A percentile compares a stretch with the other conserved stretches of the same genome.
Evolutionary conservation across 164 flowering plant species (phyloP).

Genomic region (Vitis vinifera): DNA sequence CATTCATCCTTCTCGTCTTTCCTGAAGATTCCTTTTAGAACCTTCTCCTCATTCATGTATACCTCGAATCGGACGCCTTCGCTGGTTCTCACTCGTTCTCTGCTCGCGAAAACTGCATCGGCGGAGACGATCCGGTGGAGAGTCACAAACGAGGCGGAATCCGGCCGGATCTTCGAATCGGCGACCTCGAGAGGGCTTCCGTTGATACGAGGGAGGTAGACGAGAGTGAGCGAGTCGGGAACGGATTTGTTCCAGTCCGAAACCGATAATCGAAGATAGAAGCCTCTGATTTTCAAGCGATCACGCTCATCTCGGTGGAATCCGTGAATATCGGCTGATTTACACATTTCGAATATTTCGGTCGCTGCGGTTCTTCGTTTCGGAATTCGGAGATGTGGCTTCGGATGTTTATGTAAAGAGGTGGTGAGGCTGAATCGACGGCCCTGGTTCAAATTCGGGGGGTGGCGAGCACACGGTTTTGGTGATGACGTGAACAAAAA

Average conservation of each 20-base stretch:
- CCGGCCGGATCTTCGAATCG: conserved; percentile 46
- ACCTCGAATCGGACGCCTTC: conserved; percentile 69
- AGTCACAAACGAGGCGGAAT: conserved; percentile 49
- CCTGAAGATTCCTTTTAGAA: conserved; percentile 53
- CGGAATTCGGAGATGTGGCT: not conserved
- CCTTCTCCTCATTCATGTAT: conserved; percentile 48
- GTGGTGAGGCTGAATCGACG: not conserved
- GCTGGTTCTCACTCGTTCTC: conserved; percentile 45
- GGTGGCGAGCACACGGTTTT: conserved; percentile 27
- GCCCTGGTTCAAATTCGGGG: not conserved
- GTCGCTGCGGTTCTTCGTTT: not conserved
- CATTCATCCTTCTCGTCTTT: conserved; percentile 39
- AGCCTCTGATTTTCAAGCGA: conserved; percentile 40
- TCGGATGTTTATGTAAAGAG: not conserved
- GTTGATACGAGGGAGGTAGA: conserved; percentile 58
- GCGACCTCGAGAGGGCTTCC: conserved; percentile 41
- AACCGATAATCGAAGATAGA: conserved; percentile 36
- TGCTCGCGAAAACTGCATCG: conserved; percentile 36
- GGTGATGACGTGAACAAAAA: conserved; percentile 12
- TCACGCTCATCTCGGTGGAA: conserved; percentile 16
- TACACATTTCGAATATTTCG: conserved; percentile 48
- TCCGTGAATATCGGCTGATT: conserved; percentile 31
- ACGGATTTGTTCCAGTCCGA: conserved; percentile 11
- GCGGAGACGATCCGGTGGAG: conserved; percentile 44
- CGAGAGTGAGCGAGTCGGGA: conserved; percentile 51